Evolutionary conservation across 2,329 filamentous ascomycete genomes (phyloP).

Genomic region (Arthrinium phaeospermum): DNA sequence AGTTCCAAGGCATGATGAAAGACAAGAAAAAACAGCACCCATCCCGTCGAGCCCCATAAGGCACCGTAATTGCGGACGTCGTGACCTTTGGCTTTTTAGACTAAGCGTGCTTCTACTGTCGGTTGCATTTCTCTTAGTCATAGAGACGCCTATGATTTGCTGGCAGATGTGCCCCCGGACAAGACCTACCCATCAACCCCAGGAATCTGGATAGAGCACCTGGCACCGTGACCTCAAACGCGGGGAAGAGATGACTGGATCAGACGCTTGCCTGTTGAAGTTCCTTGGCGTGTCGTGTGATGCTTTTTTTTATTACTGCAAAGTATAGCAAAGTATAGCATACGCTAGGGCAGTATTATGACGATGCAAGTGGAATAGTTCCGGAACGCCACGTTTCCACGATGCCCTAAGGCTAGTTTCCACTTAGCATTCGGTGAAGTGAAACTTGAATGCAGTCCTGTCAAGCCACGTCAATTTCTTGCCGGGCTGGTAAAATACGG

Average conservation of each 20-base stretch:
- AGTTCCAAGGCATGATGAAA: neutral
- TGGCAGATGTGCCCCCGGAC: neutral
- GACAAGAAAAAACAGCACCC: neutral
- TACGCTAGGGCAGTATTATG: neutral
- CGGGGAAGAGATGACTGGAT: constrained; percentile 15
- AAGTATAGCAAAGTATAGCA: neutral
- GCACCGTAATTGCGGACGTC: neutral
- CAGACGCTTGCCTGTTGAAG: constrained; percentile 5
- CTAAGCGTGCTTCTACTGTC: neutral
- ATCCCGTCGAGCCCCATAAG: neutral
- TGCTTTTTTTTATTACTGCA: neutral
- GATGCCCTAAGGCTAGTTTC: neutral
- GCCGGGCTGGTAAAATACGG: neutral
- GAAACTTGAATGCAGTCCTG: neutral
- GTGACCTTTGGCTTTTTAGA: constrained; percentile 7
- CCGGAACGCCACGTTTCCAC: constrained; percentile 1
- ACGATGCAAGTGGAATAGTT: neutral
- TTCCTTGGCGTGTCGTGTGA: constrained; percentile 12
- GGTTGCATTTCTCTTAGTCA: constrained; percentile 5
- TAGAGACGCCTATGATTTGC: neutral
- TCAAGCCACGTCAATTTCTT: neutral
- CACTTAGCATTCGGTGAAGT: neutral
- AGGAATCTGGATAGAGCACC: constrained; percentile 6
- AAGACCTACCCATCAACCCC: constrained; percentile 2
- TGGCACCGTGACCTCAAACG: constrained; percentile 2